Evolutionary conservation across 2,329 filamentous ascomycete genomes (phyloP), one percentile per base, ranked within the genome.

Genomic region (Fusarium albosuccineum): DNA sequence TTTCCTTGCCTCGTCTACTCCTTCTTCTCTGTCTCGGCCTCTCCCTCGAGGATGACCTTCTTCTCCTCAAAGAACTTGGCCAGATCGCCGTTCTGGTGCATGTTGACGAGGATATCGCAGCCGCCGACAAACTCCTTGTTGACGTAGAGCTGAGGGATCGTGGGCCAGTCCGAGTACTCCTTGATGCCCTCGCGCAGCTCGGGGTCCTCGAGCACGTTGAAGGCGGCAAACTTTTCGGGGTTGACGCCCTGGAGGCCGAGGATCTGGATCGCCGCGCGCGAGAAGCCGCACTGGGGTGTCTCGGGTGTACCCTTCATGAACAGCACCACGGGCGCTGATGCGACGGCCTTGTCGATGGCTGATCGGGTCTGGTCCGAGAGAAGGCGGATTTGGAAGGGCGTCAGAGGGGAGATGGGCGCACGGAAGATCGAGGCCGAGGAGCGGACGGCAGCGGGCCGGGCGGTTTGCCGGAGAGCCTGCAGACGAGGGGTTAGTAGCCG

Each of bases 281-380:
- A 98, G 85, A 97, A 99, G 45, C 96, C 96, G 81, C 96, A 99
- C 80, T 97, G 94, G 17, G 96, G 96, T 64, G 89, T 93, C 82
- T 97, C 94, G 60, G 96, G 96, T 1, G 96, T 98, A 62, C 96
- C 96, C 85, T 99, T 99, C 96, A 99, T 99, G 85, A 99, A 99
- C 59, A 99, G 86, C 1, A 99, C 96, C 0, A 99, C 95, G 3
- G 95, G 95, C 0, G 94, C 92, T 1, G 94, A 94, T 26, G 83
- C 85, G 14, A 99, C 91, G 33, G 95, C 95, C 79, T 94, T 93
- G 80, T 97, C 93, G 74, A 99, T 99, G 27, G 94, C 94, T 39
- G 88, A 81, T 65, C 87, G 89, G 10, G 92, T 96, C 76, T 93
- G 87, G 72, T 90, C 87, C 33, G 95, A 97, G 48, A 99, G 87